phyloP scores from a whole-genome alignment of 371 early-diverging fungal genomes.

The Syncephalastrum contaminatum region DNA sequence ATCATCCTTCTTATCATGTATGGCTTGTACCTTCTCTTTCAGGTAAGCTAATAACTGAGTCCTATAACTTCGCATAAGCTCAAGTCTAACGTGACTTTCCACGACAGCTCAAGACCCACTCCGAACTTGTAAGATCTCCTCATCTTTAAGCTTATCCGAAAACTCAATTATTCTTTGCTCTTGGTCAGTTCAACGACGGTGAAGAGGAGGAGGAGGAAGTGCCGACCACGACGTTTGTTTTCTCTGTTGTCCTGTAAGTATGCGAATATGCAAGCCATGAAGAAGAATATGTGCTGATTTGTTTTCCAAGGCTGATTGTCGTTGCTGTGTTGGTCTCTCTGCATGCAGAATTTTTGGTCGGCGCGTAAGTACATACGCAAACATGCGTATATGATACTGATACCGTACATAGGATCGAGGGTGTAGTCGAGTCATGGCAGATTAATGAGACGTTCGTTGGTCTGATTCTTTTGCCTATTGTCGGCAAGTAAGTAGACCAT shows the following conservation, averaged over 20 bases:
- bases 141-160: conserved; percentile 1
- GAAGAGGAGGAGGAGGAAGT: conserved; percentile 49
- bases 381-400: too few species aligned
- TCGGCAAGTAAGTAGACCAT: conserved; percentile 54
- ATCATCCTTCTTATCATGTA: conserved; percentile 77
- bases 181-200: conserved; percentile 39
- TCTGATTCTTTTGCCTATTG: conserved; percentile 83
- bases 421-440: conserved; percentile 60
- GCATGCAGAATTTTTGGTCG: conserved; percentile 82
- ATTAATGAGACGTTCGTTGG: conserved; percentile 82
- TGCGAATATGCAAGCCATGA: neutral
- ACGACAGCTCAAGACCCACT: conserved; percentile 65
- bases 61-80: neutral
- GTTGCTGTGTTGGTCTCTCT: conserved; percentile 66
- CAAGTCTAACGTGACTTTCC: conserved; percentile 22
- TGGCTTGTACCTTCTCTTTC: conserved; percentile 73
- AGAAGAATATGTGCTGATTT: neutral
- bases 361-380: conserved; percentile 30
- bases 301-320: conserved; percentile 33
- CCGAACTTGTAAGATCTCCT: conserved; percentile 46
- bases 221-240: conserved; percentile 48
- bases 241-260: conserved; percentile 33
- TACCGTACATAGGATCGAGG: conserved; percentile 73
- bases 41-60: conserved; percentile 25
- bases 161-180: neutral